Evolutionary conservation across 257 asterid species (phyloP).

Genomic region (Ilex aquifolium): DNA sequence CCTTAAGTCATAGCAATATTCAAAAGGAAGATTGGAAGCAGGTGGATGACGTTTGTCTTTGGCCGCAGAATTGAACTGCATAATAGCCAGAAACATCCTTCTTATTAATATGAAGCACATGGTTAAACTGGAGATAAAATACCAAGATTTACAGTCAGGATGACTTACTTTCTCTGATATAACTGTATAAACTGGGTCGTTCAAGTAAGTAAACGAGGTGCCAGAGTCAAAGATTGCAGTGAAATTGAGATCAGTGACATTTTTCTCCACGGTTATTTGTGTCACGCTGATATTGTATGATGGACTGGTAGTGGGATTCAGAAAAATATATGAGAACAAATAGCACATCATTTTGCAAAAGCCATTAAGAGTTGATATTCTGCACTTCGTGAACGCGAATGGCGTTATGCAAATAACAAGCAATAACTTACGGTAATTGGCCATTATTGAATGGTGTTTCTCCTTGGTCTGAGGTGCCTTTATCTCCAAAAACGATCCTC

Average conservation of each 20-base stretch:
- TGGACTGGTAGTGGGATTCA: conserved; percentile 39
- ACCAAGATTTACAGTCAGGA: neutral
- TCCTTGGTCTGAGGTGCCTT: conserved; percentile 59
- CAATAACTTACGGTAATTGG: conserved; percentile 50
- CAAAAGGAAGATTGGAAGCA: conserved; percentile 42
- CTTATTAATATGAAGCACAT: neutral
- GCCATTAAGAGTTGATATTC: neutral
- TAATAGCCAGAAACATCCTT: conserved; percentile 5
- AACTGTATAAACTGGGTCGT: conserved; percentile 68
- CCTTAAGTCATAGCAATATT: conserved; percentile 74
- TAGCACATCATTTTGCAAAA: neutral
- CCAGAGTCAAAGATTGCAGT: conserved; percentile 86
- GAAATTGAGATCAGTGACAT: conserved; percentile 44
- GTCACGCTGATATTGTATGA: conserved; percentile 75
- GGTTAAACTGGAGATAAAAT: neutral
- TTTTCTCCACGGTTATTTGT: conserved; percentile 52
- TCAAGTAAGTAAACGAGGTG: conserved; percentile 86
- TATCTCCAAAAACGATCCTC: conserved; percentile 89
- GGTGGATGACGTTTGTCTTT: conserved; percentile 53
- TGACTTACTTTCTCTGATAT: conserved; percentile 55
- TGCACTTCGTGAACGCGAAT: neutral
- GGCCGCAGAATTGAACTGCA: conserved; percentile 64
- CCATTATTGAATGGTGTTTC: conserved; percentile 66
- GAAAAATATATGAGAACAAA: conserved; percentile 4
- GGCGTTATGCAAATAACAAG: neutral